Percentiles rank a stretch among this genome's conserved stretches.
phyloP scores from a whole-genome alignment of 2,329 filamentous ascomycete genomes.

The Colletotrichum theobromicola region DNA sequence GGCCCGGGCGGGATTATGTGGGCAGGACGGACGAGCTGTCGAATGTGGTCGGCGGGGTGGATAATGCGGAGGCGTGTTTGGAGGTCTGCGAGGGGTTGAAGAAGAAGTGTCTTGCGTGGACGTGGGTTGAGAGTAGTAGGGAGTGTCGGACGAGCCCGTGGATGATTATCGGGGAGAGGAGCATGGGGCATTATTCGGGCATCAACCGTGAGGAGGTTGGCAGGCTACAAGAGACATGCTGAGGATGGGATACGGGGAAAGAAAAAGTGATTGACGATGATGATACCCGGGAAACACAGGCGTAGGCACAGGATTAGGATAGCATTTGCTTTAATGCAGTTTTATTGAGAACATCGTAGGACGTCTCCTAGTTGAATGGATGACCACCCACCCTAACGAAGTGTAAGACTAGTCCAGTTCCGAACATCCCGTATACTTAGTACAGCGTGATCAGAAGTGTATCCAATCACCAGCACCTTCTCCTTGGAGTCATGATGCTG shows the following conservation, averaged over 20 bases:
- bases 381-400: neutral
- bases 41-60: constrained; percentile 40
- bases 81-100: constrained; percentile 43
- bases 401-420: neutral
- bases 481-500: neutral
- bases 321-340: neutral
- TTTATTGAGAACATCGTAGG: neutral
- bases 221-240: constrained; percentile 22
- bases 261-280: neutral
- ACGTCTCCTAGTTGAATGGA: neutral
- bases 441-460: neutral
- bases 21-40: constrained; percentile 51
- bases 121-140: constrained; percentile 44
- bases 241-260: neutral
- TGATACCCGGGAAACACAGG: neutral
- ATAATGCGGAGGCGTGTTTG: constrained; percentile 47
- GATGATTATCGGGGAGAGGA: constrained; percentile 49
- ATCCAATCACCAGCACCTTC: neutral
- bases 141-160: constrained; percentile 54
- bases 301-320: too few species aligned
- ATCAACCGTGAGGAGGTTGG: constrained; percentile 34
- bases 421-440: neutral
- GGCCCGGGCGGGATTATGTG: constrained; percentile 52
- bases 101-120: constrained; percentile 56
- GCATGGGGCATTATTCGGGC: constrained; percentile 39